phyloP scores from a whole-genome alignment of 2,329 filamentous ascomycete species.

The Epicoccum nigrum region DNA sequence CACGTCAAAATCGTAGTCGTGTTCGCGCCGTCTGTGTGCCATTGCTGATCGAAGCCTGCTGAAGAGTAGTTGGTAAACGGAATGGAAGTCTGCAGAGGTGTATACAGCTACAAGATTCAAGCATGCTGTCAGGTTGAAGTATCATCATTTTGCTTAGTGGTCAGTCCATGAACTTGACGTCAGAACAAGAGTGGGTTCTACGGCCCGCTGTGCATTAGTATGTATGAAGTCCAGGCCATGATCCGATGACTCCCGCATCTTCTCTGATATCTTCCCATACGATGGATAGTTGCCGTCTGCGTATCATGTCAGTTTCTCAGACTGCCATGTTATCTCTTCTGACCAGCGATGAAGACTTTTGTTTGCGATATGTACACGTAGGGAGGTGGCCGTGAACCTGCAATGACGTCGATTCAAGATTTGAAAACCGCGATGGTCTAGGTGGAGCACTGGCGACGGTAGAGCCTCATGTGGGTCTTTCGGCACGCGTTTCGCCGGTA shows the following conservation, averaged over 20 bases:
- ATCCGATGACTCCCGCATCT: neutral
- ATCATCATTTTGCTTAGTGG: neutral
- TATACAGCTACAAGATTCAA: neutral
- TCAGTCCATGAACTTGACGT: slow-evolving; percentile 4
- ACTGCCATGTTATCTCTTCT: too few species aligned
- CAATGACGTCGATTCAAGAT: neutral
- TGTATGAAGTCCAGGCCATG: neutral
- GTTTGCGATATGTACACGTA: too few species aligned
- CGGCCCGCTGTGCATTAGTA: slow-evolving; percentile 2
- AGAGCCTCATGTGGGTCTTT: neutral
- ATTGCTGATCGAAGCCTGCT: neutral
- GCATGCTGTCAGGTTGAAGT: neutral
- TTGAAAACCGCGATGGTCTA: neutral
- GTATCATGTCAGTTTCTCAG: too few species aligned
- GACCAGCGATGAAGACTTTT: too few species aligned
- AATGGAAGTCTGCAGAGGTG: neutral
- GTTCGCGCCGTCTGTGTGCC: slow-evolving; percentile 11
- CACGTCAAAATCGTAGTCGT: slow-evolving; percentile 13
- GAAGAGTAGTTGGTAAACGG: neutral
- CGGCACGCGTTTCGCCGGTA: neutral
- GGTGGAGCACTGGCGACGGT: neutral
- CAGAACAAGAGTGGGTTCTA: neutral
- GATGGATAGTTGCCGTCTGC: neutral
- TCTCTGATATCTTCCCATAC: neutral
- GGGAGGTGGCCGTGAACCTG: too few species aligned